Evolutionary conservation across 2,329 filamentous ascomycete genomes (phyloP).

Genomic region (Thielaviopsis musarum): DNA sequence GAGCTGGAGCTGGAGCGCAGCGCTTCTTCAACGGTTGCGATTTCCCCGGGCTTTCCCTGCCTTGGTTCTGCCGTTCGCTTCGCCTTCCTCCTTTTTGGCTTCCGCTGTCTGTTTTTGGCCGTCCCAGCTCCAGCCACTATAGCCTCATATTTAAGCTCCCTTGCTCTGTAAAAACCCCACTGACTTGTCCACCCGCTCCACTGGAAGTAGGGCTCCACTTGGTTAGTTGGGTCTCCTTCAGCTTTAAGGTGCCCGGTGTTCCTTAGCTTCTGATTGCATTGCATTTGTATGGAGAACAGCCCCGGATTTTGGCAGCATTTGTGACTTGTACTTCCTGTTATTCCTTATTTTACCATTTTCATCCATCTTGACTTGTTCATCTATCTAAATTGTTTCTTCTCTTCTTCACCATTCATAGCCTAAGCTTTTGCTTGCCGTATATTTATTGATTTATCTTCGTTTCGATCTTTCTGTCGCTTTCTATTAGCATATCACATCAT

Average conservation of each 20-base stretch:
- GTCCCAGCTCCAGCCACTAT: background rate
- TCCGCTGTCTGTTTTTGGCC: conserved; percentile 2
- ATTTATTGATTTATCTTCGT: background rate
- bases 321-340: background rate
- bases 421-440: background rate
- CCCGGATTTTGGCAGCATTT: background rate
- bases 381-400: background rate
- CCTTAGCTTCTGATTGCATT: too few species aligned
- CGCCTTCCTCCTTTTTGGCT: conserved; percentile 1
- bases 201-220: too few species aligned
- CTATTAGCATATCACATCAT: background rate
- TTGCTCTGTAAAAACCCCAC: background rate
- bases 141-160: background rate
- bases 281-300: background rate
- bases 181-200: background rate
- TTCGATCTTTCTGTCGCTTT: background rate
- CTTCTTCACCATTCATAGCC: too few species aligned
- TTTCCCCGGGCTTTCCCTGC: background rate
- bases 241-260: too few species aligned
- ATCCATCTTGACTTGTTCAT: background rate
- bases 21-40: too few species aligned
- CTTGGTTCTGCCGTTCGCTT: background rate
- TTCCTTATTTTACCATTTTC: background rate
- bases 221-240: too few species aligned
- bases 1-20: background rate